Evolutionary conservation across 768 basidiomycete species (phyloP), one percentile per base, ranked within the genome.

Genomic region (Suillus alpinus): DNA sequence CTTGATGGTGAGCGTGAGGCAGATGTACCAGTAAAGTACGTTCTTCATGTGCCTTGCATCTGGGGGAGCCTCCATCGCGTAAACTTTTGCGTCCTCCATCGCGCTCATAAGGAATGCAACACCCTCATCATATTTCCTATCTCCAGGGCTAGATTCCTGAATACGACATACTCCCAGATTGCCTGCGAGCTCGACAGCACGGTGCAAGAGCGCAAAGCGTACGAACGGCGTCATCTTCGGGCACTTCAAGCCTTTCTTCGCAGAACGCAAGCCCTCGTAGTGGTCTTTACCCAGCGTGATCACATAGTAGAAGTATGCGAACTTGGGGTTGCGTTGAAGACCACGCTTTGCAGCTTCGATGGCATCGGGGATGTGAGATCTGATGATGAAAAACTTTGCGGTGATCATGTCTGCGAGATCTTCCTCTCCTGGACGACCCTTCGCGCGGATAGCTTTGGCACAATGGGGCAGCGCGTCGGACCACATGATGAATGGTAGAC

Each of bases 171-270:
- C 69, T 0, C 84, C 87, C 68, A 88, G 73, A 59, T 84, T 78
- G 1, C 81, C 82, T 1, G 87, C 85, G 63, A 85, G 84, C 64
- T 83, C 82, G 4, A 86, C 80, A 0, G 86, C 83, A n/a, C 87
- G 81, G 63, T 85, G 83, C 72, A 85, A 77, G 68, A 88, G 69
- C 67, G 80, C 80, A 59, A 79, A 81, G 46, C 78, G 79, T 6
- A 89, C 69, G 61, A 87, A 89, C 3, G 82, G 79, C 14, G 85
- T 80, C 14, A 77, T 79, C 16, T 76, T 68, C 61, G 78, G 78
- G 74, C 83, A 82, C 67, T 84, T 86, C 65, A 88, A 62, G 1
- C 87, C 87, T 67, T 88, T 84, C 77, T 88, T 88, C 62, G 85
- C 82, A 0, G 80, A 84, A 8, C 84, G 80, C 29, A 89, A 74